Conservation (phyloP, 257 asterid genomes). For the Pogostemon cablin region DNA sequence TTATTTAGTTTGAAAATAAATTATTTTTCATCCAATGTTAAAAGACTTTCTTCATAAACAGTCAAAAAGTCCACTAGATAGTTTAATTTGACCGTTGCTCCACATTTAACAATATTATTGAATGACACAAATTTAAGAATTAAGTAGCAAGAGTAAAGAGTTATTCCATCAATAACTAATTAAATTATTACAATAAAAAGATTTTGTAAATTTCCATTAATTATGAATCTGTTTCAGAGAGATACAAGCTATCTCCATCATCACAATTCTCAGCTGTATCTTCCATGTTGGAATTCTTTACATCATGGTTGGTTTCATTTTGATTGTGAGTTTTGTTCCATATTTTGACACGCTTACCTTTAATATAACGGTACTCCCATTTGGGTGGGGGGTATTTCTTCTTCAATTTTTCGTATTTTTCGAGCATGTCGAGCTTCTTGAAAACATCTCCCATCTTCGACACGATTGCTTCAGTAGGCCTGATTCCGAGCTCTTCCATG, state of each 20-base stretch:
- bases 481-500: conserved; percentile 92
- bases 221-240: conserved; percentile 28
- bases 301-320: conserved; percentile 21
- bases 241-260: conserved; percentile 28
- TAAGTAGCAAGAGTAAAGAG: too few species aligned
- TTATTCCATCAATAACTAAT: too few species aligned
- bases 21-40: too few species aligned
- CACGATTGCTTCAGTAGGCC: conserved; percentile 64
- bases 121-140: too few species aligned
- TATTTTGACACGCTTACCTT: conserved; percentile 79
- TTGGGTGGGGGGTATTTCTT: conserved; percentile 84
- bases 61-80: too few species aligned
- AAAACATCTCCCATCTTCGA: conserved; percentile 77
- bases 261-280: conserved; percentile 33
- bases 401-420: conserved; percentile 63
- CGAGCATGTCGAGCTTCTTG: conserved; percentile 73
- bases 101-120: too few species aligned
- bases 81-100: too few species aligned
- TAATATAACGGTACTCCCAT: conserved; percentile 77
- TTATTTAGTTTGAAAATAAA: too few species aligned
- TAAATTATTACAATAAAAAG: too few species aligned
- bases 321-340: conserved; percentile 42
- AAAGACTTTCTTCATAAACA: too few species aligned
- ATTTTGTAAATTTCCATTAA: background rate
- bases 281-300: conserved; percentile 33